Percentiles rank a stretch among this genome's conserved stretches.
phyloP scores from a whole-genome alignment of 495 filamentous ascomycete genomes.

The Penicillium paxilli region DNA sequence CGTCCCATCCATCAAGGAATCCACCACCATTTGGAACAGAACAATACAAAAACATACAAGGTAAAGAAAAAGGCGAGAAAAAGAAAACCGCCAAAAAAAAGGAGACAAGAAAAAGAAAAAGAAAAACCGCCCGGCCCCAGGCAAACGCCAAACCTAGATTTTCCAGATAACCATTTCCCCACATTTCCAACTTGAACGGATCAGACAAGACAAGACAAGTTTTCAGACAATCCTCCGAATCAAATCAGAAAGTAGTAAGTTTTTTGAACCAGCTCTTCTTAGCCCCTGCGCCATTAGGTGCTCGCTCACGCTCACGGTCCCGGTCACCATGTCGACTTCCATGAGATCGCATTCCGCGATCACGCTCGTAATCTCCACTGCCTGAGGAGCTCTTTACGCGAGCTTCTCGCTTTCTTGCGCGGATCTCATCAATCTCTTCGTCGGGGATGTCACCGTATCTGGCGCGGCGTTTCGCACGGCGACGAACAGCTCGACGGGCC shows the following conservation, averaged over 20 bases:
- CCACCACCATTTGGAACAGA: too few species aligned
- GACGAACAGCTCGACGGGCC: constrained; percentile 36
- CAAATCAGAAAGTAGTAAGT: constrained; percentile 34
- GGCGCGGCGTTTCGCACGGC: constrained; percentile 37
- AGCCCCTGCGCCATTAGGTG: constrained; percentile 26
- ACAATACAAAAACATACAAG: too few species aligned
- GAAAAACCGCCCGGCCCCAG: too few species aligned
- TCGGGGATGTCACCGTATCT: constrained; percentile 41
- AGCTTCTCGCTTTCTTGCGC: constrained; percentile 31
- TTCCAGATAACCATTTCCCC: too few species aligned
- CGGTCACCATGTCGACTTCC: constrained; percentile 30
- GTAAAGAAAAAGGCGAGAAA: too few species aligned
- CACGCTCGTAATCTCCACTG: constrained; percentile 45
- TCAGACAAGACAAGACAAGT: too few species aligned
- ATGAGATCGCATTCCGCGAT: constrained; percentile 37
- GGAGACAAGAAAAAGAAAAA: too few species aligned
- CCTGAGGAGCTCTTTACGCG: constrained; percentile 41
- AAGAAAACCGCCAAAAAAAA: too few species aligned
- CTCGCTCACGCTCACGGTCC: background rate
- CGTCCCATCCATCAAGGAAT: too few species aligned
- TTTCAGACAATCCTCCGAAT: background rate
- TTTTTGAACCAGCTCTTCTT: constrained; percentile 53
- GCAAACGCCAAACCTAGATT: too few species aligned
- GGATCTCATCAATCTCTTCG: constrained; percentile 41
- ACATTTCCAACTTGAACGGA: too few species aligned